Base-by-base conservation (phyloP, 495 filamentous ascomycete species). In the Rhypophila decipiens region DNA sequence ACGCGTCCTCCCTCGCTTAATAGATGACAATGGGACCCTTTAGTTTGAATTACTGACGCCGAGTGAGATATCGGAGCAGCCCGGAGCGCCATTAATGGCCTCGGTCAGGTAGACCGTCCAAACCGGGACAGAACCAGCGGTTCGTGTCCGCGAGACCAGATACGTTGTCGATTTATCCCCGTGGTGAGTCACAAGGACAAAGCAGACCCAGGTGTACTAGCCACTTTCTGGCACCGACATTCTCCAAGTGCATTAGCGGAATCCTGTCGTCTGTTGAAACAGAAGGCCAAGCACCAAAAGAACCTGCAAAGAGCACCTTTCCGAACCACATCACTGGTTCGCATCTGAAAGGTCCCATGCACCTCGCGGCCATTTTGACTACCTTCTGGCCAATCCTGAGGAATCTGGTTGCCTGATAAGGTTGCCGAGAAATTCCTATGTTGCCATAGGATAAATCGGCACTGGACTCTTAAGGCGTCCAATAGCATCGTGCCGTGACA, bases 391-490 rank as follows among this genome's bases (percentile, higher is more conserved):
- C 7, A 33, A 13, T 13, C 27, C 27, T 31, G 21, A 21, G 24
- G 35, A 40, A 24, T 21, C 24, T 47, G 29, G 51, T 45, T 53
- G 51, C 51, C 51, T 53, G 51, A 53, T 52, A 52, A 52, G 50
- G 50, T 52, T 43, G n/a, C n/a, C n/a, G n/a, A n/a, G n/a, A n/a
- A n/a, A n/a, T n/a, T n/a, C n/a, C n/a, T n/a, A n/a, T n/a, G n/a
- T 13, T 18, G 22, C 27, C 39, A 48, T 7, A 31, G 27, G 27
- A 31, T 31, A 31, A 31, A 31, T 7, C 27, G 40, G 34, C 22
- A 38, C 31, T 36, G 21, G n/a, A 18, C 24, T 45, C 46, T 44
- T 44, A 53, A 49, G 51, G 51, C 51, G 51, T 45, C 51, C 51
- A 53, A 53, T 53, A 5, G 33, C 19, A 35, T 18, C 15, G 24